phyloP scores from a whole-genome alignment of 352 stramenopile species.

The Globisporangium spinosum region DNA sequence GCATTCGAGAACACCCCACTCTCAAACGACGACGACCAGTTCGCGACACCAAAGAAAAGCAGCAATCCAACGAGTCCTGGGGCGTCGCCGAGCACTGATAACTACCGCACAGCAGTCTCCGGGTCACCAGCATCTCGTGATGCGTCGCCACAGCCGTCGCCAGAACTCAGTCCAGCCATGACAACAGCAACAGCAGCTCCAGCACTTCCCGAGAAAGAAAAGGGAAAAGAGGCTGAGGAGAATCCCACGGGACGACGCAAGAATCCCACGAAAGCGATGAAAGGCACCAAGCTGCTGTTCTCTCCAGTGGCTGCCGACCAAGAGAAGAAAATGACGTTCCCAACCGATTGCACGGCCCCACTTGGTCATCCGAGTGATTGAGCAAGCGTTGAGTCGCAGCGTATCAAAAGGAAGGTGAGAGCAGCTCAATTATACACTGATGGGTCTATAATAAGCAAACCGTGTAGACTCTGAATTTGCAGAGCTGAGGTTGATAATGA shows the following conservation, averaged over 20 bases:
- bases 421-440: not conserved
- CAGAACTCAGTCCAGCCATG: slow-evolving; percentile 1
- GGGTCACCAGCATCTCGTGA: not conserved
- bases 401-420: not conserved
- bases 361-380: not conserved
- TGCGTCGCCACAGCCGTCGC: not conserved
- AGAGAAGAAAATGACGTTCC: slow-evolving; percentile 17
- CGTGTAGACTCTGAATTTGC: not conserved
- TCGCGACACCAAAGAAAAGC: slow-evolving; percentile 8
- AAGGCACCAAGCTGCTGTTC: slow-evolving; percentile 41
- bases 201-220: not conserved
- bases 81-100: not conserved
- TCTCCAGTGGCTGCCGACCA: slow-evolving; percentile 35
- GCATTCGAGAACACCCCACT: not conserved
- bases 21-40: not conserved
- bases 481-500: slow-evolving; percentile 17
- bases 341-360: not conserved
- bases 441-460: slow-evolving; percentile 11
- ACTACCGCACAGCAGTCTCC: slow-evolving; percentile 3
- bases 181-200: not conserved
- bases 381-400: not conserved
- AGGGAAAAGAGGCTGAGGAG: not conserved
- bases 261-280: slow-evolving; percentile 22
- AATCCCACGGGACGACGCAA: slow-evolving; percentile 11
- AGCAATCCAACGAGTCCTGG: not conserved